phyloP scores from a whole-genome alignment of 495 filamentous ascomycete genomes.

The Hypoxylon trugodes region DNA sequence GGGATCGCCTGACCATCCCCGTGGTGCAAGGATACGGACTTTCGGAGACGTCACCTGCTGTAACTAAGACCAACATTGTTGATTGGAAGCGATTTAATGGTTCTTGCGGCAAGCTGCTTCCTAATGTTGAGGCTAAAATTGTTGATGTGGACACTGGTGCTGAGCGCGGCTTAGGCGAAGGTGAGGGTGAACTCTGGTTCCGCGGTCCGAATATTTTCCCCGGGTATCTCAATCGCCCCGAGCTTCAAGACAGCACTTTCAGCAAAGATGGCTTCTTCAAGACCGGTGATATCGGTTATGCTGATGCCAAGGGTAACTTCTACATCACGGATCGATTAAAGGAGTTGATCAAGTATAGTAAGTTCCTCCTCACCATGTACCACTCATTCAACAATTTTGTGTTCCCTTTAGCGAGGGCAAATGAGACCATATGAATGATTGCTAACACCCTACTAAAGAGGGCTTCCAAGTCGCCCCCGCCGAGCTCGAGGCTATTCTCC shows the following conservation, averaged over 20 bases:
- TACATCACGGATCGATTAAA: slow-evolving; percentile 84
- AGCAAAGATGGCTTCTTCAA: slow-evolving; percentile 81
- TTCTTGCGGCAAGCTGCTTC: slow-evolving; percentile 79
- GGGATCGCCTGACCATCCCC: slow-evolving; percentile 74
- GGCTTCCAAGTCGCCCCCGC: slow-evolving; percentile 90
- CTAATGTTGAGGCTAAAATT: slow-evolving; percentile 86
- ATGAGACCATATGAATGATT: neutral
- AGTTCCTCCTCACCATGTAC: slow-evolving; percentile 14
- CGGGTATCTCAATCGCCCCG: slow-evolving; percentile 76
- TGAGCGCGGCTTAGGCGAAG: slow-evolving; percentile 27
- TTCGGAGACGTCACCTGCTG: slow-evolving; percentile 62
- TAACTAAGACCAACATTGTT: slow-evolving; percentile 70
- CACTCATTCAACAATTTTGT: neutral
- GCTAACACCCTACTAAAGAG: slow-evolving; percentile 45
- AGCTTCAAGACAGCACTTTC: slow-evolving; percentile 70
- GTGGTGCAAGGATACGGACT: slow-evolving; percentile 70
- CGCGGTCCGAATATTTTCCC: slow-evolving; percentile 80
- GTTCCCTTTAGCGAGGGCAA: no score
- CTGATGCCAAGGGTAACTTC: slow-evolving; percentile 64
- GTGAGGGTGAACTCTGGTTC: slow-evolving; percentile 75
- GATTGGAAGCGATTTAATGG: slow-evolving; percentile 83
- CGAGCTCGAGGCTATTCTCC: slow-evolving; percentile 82
- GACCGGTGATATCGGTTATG: slow-evolving; percentile 76
- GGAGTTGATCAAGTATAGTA: slow-evolving; percentile 88
- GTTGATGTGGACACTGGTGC: slow-evolving; percentile 63